Percentiles rank a stretch among this genome's conserved stretches.
Conservation (phyloP, 192 early-diverging fungal genomes). For the Dissophora globulifera region DNA sequence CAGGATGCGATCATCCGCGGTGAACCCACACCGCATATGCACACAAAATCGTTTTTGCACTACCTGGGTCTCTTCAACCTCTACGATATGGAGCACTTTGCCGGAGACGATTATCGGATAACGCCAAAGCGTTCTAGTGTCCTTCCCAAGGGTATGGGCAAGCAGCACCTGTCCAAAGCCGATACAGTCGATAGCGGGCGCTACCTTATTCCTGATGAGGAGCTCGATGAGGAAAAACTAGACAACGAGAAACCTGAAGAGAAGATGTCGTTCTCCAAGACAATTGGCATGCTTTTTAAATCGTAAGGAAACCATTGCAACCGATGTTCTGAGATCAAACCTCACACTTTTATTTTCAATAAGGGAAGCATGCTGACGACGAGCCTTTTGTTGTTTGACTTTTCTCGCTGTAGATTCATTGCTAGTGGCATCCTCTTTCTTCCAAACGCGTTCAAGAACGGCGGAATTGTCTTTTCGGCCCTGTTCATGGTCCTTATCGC, state of each 20-base stretch:
- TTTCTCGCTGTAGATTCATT: constrained; percentile 71
- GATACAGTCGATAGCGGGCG: constrained; percentile 12
- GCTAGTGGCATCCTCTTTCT: constrained; percentile 80
- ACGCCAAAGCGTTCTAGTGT: constrained; percentile 24
- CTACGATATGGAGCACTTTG: constrained; percentile 60
- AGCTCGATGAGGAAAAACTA: constrained; percentile 34
- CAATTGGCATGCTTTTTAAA: constrained; percentile 67
- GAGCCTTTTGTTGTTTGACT: no score
- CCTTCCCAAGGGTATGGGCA: constrained; percentile 35
- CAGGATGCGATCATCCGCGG: constrained; percentile 72
- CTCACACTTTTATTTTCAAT: no score
- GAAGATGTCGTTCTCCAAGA: constrained; percentile 52
- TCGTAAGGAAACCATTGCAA: constrained; percentile 53
- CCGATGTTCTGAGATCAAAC: no score
- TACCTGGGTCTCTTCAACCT: constrained; percentile 48
- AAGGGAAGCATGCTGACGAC: no score
- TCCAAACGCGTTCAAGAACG: constrained; percentile 79
- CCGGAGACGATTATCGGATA: constrained; percentile 56
- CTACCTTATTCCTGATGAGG: constrained; percentile 20
- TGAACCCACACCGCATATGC: constrained; percentile 62
- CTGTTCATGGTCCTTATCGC: constrained; percentile 71
- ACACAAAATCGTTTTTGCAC: constrained; percentile 45
- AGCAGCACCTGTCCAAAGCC: constrained; percentile 20
- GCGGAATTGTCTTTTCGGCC: constrained; percentile 74
- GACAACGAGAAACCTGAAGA: constrained; percentile 38